phyloP scores from a whole-genome alignment of 2,329 filamentous ascomycete species.

The Diaporthe ampelina region DNA sequence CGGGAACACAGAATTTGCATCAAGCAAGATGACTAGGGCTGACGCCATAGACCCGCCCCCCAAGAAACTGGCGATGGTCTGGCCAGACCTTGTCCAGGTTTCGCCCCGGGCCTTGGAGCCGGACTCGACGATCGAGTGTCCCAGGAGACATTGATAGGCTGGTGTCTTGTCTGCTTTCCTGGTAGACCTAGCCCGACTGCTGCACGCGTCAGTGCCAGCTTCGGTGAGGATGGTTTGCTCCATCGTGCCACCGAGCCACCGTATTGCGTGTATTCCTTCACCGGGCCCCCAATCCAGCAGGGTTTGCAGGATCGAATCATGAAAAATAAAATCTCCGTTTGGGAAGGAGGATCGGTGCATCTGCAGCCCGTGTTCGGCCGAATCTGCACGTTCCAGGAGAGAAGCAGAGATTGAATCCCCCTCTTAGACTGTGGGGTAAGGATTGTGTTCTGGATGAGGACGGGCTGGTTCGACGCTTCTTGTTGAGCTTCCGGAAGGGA shows the following conservation, averaged over 20 bases:
- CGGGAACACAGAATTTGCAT: constrained; percentile 12
- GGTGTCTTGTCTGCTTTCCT: neutral
- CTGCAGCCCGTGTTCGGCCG: constrained; percentile 18
- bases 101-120: constrained; percentile 14
- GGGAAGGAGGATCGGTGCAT: constrained; percentile 25
- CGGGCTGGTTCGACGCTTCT: neutral
- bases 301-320: constrained; percentile 13
- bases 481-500: constrained; percentile 21
- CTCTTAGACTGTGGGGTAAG: constrained; percentile 27
- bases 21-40: constrained; percentile 23
- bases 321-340: neutral
- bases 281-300: constrained; percentile 13
- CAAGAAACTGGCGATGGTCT: constrained; percentile 15
- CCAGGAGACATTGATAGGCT: neutral
- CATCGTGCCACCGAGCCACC: constrained; percentile 14
- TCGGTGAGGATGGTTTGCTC: constrained; percentile 16
- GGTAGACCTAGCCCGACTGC: neutral
- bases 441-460: constrained; percentile 23
- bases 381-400: constrained; percentile 22
- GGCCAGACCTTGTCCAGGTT: constrained; percentile 3
- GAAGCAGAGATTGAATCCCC: neutral
- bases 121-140: constrained; percentile 2
- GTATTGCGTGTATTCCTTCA: constrained; percentile 12
- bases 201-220: constrained; percentile 15
- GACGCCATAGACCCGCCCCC: constrained; percentile 23